A percentile compares a stretch with the other conserved stretches of the same genome.
phyloP scores from a whole-genome alignment of 148 eudicot species.

The Diospyros kaki region DNA sequence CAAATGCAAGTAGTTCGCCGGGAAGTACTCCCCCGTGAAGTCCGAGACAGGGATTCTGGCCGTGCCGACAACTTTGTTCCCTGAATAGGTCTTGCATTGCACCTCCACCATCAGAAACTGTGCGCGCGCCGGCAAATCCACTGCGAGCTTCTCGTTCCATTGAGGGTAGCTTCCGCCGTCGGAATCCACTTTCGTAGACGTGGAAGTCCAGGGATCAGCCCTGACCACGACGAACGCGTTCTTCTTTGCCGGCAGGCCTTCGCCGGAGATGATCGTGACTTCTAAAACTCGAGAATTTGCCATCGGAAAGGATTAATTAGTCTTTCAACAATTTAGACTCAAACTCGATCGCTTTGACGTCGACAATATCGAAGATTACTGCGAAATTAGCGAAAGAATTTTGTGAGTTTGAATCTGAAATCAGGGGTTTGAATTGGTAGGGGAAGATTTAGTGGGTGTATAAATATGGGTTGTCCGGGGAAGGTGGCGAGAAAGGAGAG shows the following conservation, averaged over 20 bases:
- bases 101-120: constrained; percentile 44
- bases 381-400: too few species aligned
- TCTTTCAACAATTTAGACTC: too few species aligned
- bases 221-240: constrained; percentile 33
- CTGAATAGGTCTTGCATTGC: constrained; percentile 12
- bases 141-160: constrained; percentile 52
- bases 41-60: constrained; percentile 55
- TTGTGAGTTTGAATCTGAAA: too few species aligned
- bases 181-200: constrained; percentile 17
- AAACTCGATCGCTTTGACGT: too few species aligned
- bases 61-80: constrained; percentile 23
- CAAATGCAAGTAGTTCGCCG: constrained; percentile 39
- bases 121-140: constrained; percentile 31
- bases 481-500: constrained; percentile 17
- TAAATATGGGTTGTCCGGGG: neutral
- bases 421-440: neutral
- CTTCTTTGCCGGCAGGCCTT: constrained; percentile 34
- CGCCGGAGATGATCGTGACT: constrained; percentile 43
- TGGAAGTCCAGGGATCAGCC: constrained; percentile 17
- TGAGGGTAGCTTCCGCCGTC: constrained; percentile 35
- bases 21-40: constrained; percentile 34
- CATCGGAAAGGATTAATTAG: too few species aligned
- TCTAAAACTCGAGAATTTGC: constrained; percentile 25
- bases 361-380: too few species aligned
- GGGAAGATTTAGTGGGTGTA: too few species aligned